Conservation (phyloP, 2,329 filamentous ascomycete genomes). For the Phialemonium atrogriseum region DNA sequence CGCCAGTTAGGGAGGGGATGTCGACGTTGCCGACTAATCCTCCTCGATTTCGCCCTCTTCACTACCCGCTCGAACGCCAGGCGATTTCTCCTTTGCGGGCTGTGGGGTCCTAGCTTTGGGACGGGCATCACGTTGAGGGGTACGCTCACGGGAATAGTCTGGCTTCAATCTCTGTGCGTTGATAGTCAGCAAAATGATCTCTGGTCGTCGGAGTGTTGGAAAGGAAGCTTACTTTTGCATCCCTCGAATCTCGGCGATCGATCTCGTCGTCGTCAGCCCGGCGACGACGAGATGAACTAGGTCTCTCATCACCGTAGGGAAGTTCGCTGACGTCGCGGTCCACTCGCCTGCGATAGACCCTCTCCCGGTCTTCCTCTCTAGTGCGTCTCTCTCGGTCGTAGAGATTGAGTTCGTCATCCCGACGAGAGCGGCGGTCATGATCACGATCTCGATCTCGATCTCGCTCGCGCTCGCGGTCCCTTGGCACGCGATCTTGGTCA, state of each 20-base stretch:
- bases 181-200: conserved; percentile 18
- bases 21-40: conserved; percentile 41
- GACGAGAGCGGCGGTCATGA: conserved; percentile 27
- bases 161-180: conserved; percentile 45
- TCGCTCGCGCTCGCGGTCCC: conserved; percentile 20
- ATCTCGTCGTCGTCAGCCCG: conserved; percentile 68
- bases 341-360: conserved; percentile 70
- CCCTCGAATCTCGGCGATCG: conserved; percentile 56
- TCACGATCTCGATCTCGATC: conserved; percentile 26
- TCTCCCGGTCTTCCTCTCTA: conserved; percentile 83
- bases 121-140: conserved; percentile 47
- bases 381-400: conserved; percentile 85
- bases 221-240: conserved; percentile 50
- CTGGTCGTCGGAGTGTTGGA: conserved; percentile 3
- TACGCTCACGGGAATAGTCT: conserved; percentile 53
- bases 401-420: conserved; percentile 53
- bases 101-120: conserved; percentile 47
- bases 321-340: conserved; percentile 80
- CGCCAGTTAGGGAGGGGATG: too few species aligned
- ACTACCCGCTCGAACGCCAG: conserved; percentile 71
- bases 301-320: conserved; percentile 74
- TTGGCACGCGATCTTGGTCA: conserved; percentile 20
- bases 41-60: conserved; percentile 99
- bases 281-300: conserved; percentile 57
- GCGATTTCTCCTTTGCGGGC: conserved; percentile 27